A percentile compares a stretch with the other conserved stretches of the same genome.
phyloP scores from a whole-genome alignment of 345 rosid genomes.

The Linum tenue region DNA sequence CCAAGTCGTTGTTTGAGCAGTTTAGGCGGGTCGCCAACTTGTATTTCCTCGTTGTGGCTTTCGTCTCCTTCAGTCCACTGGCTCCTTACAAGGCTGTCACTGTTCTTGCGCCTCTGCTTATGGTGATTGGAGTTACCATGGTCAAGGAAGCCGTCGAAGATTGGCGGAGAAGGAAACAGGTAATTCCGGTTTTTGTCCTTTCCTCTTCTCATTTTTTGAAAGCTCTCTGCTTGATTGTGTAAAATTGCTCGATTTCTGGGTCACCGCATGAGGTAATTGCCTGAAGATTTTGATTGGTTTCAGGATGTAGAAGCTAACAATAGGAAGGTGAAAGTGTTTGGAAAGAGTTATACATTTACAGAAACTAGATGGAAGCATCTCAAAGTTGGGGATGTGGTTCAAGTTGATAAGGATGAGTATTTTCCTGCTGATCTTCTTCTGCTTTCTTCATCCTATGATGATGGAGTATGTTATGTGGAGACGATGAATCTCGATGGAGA shows the following conservation, averaged over 20 bases:
- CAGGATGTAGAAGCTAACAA: conserved; percentile 90
- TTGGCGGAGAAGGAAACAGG: conserved; percentile 69
- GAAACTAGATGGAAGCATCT: conserved; percentile 65
- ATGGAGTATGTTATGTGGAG: conserved; percentile 84
- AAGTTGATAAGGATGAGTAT: conserved; percentile 57
- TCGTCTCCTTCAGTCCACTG: conserved; percentile 75
- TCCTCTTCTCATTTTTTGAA: not conserved
- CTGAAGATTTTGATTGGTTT: conserved; percentile 18
- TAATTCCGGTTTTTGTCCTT: conserved; percentile 16
- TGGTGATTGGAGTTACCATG: conserved; percentile 83
- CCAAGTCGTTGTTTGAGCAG: conserved; percentile 95
- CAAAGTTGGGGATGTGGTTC: conserved; percentile 70
- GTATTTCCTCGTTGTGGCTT: conserved; percentile 83
- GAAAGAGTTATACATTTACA: conserved; percentile 24
- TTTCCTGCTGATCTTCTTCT: conserved; percentile 90
- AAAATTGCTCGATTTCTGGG: not conserved
- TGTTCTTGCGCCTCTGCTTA: conserved; percentile 57
- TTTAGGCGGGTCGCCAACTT: conserved; percentile 92
- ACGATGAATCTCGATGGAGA: conserved; percentile 96
- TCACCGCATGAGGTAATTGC: not conserved
- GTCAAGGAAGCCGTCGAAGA: conserved; percentile 87
- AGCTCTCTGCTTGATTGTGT: not conserved
- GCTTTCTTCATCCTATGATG: conserved; percentile 67
- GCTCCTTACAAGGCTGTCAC: conserved; percentile 75
- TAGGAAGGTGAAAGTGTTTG: conserved; percentile 41